Evolutionary conservation across 1,139 yeast genomes (phyloP).

Genomic region (Pichia sp.): DNA sequence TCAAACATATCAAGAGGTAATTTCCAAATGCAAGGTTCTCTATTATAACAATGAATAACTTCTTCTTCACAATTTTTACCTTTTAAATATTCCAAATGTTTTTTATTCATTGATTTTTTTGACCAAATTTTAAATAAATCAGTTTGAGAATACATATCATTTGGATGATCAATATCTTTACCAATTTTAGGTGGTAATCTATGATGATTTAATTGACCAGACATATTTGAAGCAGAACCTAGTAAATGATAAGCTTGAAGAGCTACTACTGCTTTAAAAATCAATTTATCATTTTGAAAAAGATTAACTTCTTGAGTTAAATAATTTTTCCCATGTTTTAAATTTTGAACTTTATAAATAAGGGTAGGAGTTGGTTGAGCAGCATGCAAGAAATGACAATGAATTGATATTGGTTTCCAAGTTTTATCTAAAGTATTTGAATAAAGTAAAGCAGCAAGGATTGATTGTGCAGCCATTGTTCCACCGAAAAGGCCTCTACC

Average conservation of each 20-base stretch:
- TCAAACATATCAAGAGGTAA: slow-evolving; percentile 39
- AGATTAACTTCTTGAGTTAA: slow-evolving; percentile 55
- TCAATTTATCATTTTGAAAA: slow-evolving; percentile 44
- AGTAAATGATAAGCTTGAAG: slow-evolving; percentile 33
- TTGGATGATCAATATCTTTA: slow-evolving; percentile 28
- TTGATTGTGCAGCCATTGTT: slow-evolving; percentile 64
- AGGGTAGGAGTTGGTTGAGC: slow-evolving; percentile 48
- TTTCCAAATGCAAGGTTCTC: slow-evolving; percentile 38
- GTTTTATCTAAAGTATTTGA: slow-evolving; percentile 36
- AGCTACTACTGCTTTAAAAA: slow-evolving; percentile 50
- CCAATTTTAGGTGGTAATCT: slow-evolving; percentile 26
- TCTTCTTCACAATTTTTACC: slow-evolving; percentile 16
- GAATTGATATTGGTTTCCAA: slow-evolving; percentile 46
- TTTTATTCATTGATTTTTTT: slow-evolving; percentile 16
- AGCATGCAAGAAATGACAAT: slow-evolving; percentile 44
- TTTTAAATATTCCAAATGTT: slow-evolving; percentile 22
- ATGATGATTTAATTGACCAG: slow-evolving; percentile 28
- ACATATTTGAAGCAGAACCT: slow-evolving; percentile 30
- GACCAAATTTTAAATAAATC: slow-evolving; percentile 29
- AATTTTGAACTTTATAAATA: slow-evolving; percentile 50
- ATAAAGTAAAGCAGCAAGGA: slow-evolving; percentile 50
- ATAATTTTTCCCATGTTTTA: slow-evolving; percentile 59
- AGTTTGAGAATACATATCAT: slow-evolving; percentile 29
- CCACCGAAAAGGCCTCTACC: slow-evolving; percentile 82
- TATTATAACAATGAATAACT: slow-evolving; percentile 27